Conservation (phyloP, 257 asterid species). For the Euphrasia confusa region DNA sequence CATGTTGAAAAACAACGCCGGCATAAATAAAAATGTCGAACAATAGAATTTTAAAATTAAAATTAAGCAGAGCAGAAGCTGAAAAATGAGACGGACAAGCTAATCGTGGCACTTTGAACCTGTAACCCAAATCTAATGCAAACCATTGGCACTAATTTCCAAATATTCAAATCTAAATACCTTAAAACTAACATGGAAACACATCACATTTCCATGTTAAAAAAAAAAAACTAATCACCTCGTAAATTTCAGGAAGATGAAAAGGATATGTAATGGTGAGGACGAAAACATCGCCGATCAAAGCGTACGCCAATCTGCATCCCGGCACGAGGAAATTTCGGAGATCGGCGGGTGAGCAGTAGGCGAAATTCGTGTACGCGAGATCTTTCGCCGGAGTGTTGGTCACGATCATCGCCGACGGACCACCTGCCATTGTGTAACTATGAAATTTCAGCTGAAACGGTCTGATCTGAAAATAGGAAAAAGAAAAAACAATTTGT, state of each 20-base stretch:
- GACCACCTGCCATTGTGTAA: constrained; percentile 45
- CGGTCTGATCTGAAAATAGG: not conserved
- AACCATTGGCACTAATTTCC: not conserved
- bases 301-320: constrained; percentile 54
- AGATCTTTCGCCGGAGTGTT: constrained; percentile 81
- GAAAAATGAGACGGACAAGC: constrained; percentile 4
- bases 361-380: constrained; percentile 70
- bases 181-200: not conserved
- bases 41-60: too few relatives aligned
- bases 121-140: not conserved
- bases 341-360: constrained; percentile 68
- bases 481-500: not conserved
- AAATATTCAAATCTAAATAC: not conserved
- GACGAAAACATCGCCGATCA: constrained; percentile 59
- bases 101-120: not conserved
- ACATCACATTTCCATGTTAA: not conserved
- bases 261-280: constrained; percentile 87
- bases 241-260: constrained; percentile 7
- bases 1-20: not conserved
- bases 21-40: too few relatives aligned
- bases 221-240: not conserved
- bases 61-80: not conserved
- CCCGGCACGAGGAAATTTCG: constrained; percentile 60
- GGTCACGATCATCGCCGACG: constrained; percentile 67
- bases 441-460: too few relatives aligned